Base-by-base conservation (phyloP, 257 asterid genomes). In the Thymus mandschuricus region DNA sequence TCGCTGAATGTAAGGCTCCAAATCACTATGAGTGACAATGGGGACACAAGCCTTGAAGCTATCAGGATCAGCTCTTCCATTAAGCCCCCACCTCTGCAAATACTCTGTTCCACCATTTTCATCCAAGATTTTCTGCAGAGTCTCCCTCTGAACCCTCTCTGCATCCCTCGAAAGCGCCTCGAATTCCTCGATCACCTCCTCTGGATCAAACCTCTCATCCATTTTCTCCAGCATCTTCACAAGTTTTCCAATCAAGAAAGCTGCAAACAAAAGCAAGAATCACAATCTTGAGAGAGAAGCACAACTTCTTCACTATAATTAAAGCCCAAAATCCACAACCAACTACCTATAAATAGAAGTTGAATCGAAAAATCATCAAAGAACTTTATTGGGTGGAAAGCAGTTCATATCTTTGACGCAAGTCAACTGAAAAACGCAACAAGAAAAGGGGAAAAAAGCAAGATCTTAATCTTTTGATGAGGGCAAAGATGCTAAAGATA, bases 101-200 rank as follows among this genome's bases (percentile, higher is more conserved):
- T 95, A 92, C 92, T 82, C 97, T 21, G 97, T 78, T 46, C 70
- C 84, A 38, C 96, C 88, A 80, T 92, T 95, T 67, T 90, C 95
- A 77, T 86, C 83, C 76, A 95, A 86, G 74, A 95, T 95, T 70
- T 59, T 88, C 82, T 69, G 73, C 41, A 95, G 83, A 11, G 96
- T 90, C 59, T 90, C 97, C 66, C 65, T 70, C 83, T 95, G 99
- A 73, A 90, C 85, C 58, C 82, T 87, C 57, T 78, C 89, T 15
- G 97, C 92, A 68, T 90, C 92, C 43, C 8, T 75, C 0, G 98
- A 81, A 79, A 92, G 61, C 21, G 69, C 80, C 73, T 95, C 99
- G 59, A 95, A 95, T 76, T 90, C 95, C n/a, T 83, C 80, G 5
- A 92, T 80, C 11, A 90, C 89, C 35, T 63, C 82, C 15, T 86